Conservation (phyloP, 2,329 filamentous ascomycete genomes). For the Ciborinia camelliae region DNA sequence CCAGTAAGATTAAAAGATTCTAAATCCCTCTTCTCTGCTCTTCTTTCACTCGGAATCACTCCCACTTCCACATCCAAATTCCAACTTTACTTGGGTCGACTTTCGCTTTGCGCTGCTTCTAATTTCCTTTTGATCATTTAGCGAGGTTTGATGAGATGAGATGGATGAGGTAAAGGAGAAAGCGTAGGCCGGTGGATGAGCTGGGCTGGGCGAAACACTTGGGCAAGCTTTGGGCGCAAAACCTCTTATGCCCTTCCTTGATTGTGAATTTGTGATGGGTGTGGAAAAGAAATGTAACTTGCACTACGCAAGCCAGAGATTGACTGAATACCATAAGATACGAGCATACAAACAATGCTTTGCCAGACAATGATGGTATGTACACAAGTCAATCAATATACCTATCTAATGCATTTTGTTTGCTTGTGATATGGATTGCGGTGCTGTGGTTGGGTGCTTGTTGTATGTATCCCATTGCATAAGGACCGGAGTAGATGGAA, state of each 20-base stretch:
- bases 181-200: constrained; percentile 16
- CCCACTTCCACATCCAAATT: background rate
- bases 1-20: background rate
- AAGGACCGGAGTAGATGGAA: background rate
- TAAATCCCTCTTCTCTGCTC: too few relatives aligned
- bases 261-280: background rate
- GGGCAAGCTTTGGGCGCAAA: background rate
- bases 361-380: background rate
- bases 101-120: background rate
- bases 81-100: background rate
- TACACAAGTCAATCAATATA: background rate
- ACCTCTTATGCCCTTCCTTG: background rate
- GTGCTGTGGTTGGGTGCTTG: background rate
- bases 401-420: background rate
- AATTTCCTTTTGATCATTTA: constrained; percentile 36
- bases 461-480: background rate
- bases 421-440: background rate
- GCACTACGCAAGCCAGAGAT: background rate
- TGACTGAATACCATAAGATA: background rate
- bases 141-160: constrained; percentile 29
- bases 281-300: background rate
- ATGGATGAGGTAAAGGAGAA: constrained; percentile 21
- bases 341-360: background rate
- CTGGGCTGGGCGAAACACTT: background rate
- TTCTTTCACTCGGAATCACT: too few relatives aligned